Evolutionary conservation across 1,139 yeast species (phyloP).

Genomic region (Lodderomyces parapsilosis): DNA sequence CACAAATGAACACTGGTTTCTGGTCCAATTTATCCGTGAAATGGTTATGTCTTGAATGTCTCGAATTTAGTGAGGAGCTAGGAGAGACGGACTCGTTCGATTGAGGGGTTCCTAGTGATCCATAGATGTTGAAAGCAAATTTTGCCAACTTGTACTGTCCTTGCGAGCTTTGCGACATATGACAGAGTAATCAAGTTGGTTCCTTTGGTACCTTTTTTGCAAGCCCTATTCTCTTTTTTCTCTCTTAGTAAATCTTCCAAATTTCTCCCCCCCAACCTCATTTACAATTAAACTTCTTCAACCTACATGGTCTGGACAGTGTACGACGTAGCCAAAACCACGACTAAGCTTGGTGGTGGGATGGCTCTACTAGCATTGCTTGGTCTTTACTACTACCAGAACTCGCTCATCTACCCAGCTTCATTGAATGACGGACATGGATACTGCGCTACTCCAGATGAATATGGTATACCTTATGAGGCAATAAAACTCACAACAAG

Average conservation of each 20-base stretch:
- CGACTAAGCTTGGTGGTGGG: constrained; percentile 33
- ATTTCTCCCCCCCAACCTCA: too few species aligned
- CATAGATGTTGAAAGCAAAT: constrained; percentile 36
- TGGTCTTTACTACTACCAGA: constrained; percentile 68
- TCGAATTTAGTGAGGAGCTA: constrained; percentile 20
- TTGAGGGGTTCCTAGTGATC: constrained; percentile 22
- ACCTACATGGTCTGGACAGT: constrained; percentile 5
- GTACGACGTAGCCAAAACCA: constrained; percentile 16
- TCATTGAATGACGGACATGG: constrained; percentile 75
- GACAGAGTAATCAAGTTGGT: too few species aligned
- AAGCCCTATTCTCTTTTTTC: background rate
- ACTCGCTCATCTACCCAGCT: constrained; percentile 76
- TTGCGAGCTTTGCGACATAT: constrained; percentile 3
- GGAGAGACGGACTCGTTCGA: constrained; percentile 16
- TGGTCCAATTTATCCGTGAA: constrained; percentile 8
- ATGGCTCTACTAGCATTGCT: constrained; percentile 41
- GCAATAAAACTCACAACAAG: constrained; percentile 57
- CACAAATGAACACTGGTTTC: constrained; percentile 26
- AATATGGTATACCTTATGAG: constrained; percentile 68
- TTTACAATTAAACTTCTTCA: background rate
- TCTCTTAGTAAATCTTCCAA: background rate
- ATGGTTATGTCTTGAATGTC: constrained; percentile 11
- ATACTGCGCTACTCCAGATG: constrained; percentile 76
- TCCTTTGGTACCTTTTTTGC: too few species aligned
- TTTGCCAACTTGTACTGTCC: constrained; percentile 27